Base-by-base conservation (phyloP, 257 asterid genomes). In the Solanum arcanum region DNA sequence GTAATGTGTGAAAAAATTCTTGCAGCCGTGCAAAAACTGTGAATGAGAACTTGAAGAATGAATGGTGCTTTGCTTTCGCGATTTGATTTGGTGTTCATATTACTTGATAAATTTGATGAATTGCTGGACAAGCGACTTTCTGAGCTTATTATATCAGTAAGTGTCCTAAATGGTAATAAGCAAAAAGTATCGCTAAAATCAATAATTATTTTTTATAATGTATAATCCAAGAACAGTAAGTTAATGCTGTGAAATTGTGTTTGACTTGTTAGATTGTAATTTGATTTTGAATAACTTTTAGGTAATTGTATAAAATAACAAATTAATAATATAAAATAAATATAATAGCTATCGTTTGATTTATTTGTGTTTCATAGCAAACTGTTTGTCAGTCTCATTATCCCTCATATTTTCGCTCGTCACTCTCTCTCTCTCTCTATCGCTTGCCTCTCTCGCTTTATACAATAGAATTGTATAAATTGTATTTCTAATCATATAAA, bases 21-120 rank as follows among this genome's bases (percentile, higher is more conserved):
- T 95, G 92, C 99, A 97, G 99, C 92, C 99, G 99, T 62, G 97
- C 99, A 88, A 97, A 96, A 90, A 97, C 99, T 81, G 99, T 96
- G 93, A 96, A 97, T 86, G 99, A 97, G 93, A 97, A 96, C 91
- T 94, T 97, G 88, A 97, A 95, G 92, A 37, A 94, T 97, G 99
- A 96, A 91, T 92, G 95, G 94, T 82, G 97, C 99, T 86, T 96
- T 97, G 87, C 98, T 97, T 90, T 95, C 99, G 56, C 93, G 99
- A 77, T 96, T 97, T 90, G 99, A 97, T 92, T 93, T 97, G 95
- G 99, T 97, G 89, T 97, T 97, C 92, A 96, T 97, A 90, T 90
- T 97, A 94, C 99, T 96, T 85, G 99, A 97, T 88, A 95, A 95
- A 90, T 99, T 98, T 87, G 96, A 96, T 88, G 99, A 96, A 88